Base-by-base conservation (phyloP, 2,329 filamentous ascomycete species). In the Colletotrichum chrysophilum region DNA sequence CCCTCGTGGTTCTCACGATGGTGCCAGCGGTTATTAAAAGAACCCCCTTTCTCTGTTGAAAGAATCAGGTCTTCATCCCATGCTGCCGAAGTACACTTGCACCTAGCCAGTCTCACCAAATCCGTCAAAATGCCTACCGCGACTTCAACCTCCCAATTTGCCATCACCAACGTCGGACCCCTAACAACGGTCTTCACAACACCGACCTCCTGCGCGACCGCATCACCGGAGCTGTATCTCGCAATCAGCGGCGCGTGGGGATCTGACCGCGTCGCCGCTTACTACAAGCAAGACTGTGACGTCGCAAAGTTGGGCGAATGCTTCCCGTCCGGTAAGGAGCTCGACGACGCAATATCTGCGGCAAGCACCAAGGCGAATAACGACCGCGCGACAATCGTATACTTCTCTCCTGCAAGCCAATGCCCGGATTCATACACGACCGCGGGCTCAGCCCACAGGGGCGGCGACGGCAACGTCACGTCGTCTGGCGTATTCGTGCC, bases 101-200 rank as follows among this genome's bases (percentile, higher is more conserved):
- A 43, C 4, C 43, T 26, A 34, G 3, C 0, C 18, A 26, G 7
- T 26, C 28, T 26, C 9, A 7, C 1, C 28, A 56, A 70, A 38
- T 21, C 13, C 21, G 4, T 3, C 52, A 79, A 32, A 0, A 83
- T 83, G 81, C 80, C 81, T 3, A 76, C 79, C 9, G 64, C 71
- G 3, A 82, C 79, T 9, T 62, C 61, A 21, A 32, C 70, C 65
- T 76, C 70, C 5, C 79, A 78, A 2, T 66, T 69, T 4, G 66
- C 76, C 18, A 68, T 82, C 69, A 80, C 78, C 69, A 83, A 83
- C 66, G 26, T 83, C 26, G 81, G 82, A 7, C 82, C 80, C 4
- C 70, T 83, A 14, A 83, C 81, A 32, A 81, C 82, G 3, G 80
- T 78, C n/a, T 83, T 79, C 68, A 80, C 80, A 2, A 76, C 80